Conservation (phyloP, 139 green algal genomes). For the Nannochloris sp. region DNA sequence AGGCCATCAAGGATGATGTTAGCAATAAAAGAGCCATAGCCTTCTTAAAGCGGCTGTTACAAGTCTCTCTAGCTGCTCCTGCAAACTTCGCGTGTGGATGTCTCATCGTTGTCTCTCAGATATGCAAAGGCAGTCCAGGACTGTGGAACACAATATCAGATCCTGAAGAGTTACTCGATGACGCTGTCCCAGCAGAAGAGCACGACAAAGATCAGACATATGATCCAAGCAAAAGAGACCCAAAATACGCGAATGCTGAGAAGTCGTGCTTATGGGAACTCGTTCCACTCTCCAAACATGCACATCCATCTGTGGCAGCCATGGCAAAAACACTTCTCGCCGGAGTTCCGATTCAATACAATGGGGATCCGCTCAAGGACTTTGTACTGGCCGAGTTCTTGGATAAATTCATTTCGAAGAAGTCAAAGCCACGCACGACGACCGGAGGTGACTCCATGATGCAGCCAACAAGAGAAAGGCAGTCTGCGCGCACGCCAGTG, state of each 20-base stretch:
- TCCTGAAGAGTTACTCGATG: slow-evolving; percentile 57
- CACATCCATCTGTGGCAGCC: slow-evolving; percentile 76
- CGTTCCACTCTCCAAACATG: slow-evolving; percentile 57
- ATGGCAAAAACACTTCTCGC: slow-evolving; percentile 78
- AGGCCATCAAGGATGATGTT: slow-evolving; percentile 69
- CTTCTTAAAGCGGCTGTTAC: slow-evolving; percentile 87
- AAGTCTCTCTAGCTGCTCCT: slow-evolving; percentile 58
- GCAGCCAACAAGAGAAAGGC: slow-evolving; percentile 45
- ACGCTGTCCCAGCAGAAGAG: slow-evolving; percentile 53
- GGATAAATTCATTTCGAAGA: slow-evolving; percentile 89
- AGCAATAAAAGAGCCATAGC: slow-evolving; percentile 55
- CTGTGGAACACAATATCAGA: slow-evolving; percentile 77
- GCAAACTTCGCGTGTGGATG: slow-evolving; percentile 74
- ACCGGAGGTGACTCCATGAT: slow-evolving; percentile 53
- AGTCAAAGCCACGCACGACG: slow-evolving; percentile 56
- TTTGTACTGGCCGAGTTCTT: slow-evolving; percentile 76
- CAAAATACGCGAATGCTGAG: slow-evolving; percentile 61
- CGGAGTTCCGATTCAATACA: slow-evolving; percentile 67
- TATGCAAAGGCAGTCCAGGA: slow-evolving; percentile 44
- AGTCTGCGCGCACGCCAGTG: slow-evolving; percentile 5
- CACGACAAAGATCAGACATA: slow-evolving; percentile 55
- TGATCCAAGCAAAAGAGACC: slow-evolving; percentile 78
- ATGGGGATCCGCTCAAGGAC: slow-evolving; percentile 83
- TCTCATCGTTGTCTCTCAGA: slow-evolving; percentile 76
- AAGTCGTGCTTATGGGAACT: slow-evolving; percentile 86